Evolutionary conservation across 176 grass and related monocot genomes (phyloP).

Genomic region (Raddia guianensis): DNA sequence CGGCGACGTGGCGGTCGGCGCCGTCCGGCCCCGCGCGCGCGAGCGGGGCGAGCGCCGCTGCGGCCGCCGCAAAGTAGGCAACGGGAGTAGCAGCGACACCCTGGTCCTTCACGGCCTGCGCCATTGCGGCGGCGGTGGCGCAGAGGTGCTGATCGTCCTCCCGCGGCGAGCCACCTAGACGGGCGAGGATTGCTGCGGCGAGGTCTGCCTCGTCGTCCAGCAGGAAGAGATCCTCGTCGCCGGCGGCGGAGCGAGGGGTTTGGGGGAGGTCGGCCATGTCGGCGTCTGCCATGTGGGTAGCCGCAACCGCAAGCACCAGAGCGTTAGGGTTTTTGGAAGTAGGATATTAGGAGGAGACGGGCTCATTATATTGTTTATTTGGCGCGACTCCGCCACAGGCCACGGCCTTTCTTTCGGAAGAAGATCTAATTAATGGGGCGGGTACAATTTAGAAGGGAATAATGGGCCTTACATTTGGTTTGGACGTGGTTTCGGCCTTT

Average conservation of each 20-base stretch:
- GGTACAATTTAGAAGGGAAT: background rate
- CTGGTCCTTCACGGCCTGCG: constrained; percentile 71
- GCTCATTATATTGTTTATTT: background rate
- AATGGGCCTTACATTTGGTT: background rate
- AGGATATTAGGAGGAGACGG: too few species aligned
- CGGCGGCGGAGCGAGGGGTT: constrained; percentile 38
- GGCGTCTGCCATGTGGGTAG: constrained; percentile 52
- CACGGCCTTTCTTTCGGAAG: constrained; percentile 13
- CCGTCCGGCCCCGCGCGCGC: constrained; percentile 46
- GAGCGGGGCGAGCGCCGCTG: constrained; percentile 56
- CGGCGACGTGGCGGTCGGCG: constrained; percentile 49
- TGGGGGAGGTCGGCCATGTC: constrained; percentile 46
- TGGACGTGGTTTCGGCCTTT: too few species aligned
- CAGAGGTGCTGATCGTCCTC: constrained; percentile 86
- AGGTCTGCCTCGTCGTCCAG: constrained; percentile 52
- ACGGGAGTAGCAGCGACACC: constrained; percentile 49
- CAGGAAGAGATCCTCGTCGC: constrained; percentile 48
- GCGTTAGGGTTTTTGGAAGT: constrained; percentile 49
- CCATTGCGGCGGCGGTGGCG: constrained; percentile 69
- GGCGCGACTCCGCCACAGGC: background rate
- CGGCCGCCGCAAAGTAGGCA: constrained; percentile 71
- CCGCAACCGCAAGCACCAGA: constrained; percentile 21
- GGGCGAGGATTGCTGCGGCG: constrained; percentile 52
- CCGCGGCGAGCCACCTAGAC: constrained; percentile 54
- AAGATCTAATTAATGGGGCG: background rate